Base-by-base conservation (phyloP, 2,329 filamentous ascomycete species). In the Penicillium sp. region DNA sequence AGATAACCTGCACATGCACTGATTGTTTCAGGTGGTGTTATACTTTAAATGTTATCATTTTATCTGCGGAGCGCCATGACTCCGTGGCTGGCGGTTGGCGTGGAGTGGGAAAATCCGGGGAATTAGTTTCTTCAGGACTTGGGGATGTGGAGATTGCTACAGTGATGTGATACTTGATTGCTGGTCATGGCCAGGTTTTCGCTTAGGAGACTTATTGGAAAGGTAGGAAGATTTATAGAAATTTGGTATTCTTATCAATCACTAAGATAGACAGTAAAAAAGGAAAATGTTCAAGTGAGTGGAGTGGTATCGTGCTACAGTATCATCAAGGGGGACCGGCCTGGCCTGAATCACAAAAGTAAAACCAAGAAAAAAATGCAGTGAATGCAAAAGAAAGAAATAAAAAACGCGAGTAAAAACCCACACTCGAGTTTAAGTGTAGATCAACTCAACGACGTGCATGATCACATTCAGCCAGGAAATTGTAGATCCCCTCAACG, bases 401-500 rank as follows among this genome's bases (percentile, higher is more conserved):
- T 60, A 45, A 30, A 64, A 33, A 33, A 2, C 30, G 12, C 22
- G 9, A 30, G 10, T 40, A 58, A 50, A 56, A 58, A 61, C 49
- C 15, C 22, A 62, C 40, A 30, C 24, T 59, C 44, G 15, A 38
- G 19, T 22, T 15, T 53, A 33, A 38, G 10, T 28, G 15, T 22
- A 17, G 45, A 9, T 35, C 24, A 9, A 19, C 47, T 64, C 53
- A 64, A 65, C 62, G 75, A 68, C 68, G 75, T 37, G 81, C 81
- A 45, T 78, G 76, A 73, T 89, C 87, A 68, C 88, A 88, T 65
- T 89, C 84, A 68, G 88, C 85, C 61, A 90, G 80, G 70, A 90
- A 90, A 55, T 82, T 81, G 69, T 88, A 87, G 37, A 91, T 89
- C 3, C 88, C 88, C 70, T 90, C 86, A 15, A 88, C 76, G 64